Evolutionary conservation across 2,329 filamentous ascomycete species (phyloP), one percentile per base, ranked within the genome.

Genomic region (Penicillium palitans): DNA sequence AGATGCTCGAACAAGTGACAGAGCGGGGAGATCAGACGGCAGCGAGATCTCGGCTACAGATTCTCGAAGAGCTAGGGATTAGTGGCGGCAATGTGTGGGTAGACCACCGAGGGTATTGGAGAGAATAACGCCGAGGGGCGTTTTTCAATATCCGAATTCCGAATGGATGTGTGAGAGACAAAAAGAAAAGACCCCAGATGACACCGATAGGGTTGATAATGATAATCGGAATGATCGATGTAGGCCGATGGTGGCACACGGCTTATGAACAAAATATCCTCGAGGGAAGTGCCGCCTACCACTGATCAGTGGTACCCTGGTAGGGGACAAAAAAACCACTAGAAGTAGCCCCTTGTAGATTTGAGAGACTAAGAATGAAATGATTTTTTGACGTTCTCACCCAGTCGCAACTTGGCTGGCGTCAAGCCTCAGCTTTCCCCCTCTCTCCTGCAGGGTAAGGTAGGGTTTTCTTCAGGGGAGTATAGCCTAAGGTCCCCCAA

Each of bases 301-400:
- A 68, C 66, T 67, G 60, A 62, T 53, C 57, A 59, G 56, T 58
- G 63, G 59, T 59, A 67, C 59, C 61, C 61, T 49, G 51, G 55
- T 57, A 58, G 49, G 6, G 59, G 54, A 25, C 57, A 33, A 41
- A 33, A 42, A 49, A 35, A 17, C 52, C 19, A 60, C 63, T 66
- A 64, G 59, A 61, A 61, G 64, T 65, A 65, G 64, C 60, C 63
- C 63, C 61, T 46, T 17, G 60, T 66, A 66, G 64, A 62, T 67
- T 60, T 55, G 60, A 64, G 61, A 57, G 59, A 64, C 58, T 61
- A 59, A 44, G 47, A 56, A 57, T 54, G 39, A 24, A 35, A 49
- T 47, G 50, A 51, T 40, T 59, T 35, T 56, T 55, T 54, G 33
- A 24, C 29, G 29, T 25, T 45, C 15, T 58, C 55, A 52, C 49